phyloP scores from a whole-genome alignment of 768 basidiomycete species.

The Boletus coccyginus region DNA sequence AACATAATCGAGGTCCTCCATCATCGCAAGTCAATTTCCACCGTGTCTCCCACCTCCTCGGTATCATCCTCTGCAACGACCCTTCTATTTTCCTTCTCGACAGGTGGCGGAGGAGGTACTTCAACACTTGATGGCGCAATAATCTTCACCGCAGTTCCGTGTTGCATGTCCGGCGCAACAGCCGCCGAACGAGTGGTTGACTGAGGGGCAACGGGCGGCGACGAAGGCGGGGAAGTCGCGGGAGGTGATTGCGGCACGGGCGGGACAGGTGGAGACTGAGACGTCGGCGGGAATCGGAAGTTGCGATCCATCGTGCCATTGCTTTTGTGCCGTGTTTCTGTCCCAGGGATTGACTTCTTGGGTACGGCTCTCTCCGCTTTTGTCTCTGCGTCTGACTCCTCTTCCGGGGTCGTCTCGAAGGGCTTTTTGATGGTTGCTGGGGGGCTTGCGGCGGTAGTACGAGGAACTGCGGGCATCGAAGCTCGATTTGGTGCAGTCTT shows the following conservation, averaged over 20 bases:
- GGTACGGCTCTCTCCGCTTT: constrained; percentile 32
- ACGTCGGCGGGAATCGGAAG: constrained; percentile 61
- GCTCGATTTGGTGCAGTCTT: constrained; percentile 50
- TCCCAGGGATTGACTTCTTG: constrained; percentile 6
- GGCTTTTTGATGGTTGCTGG: constrained; percentile 34
- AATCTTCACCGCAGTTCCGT: constrained; percentile 27
- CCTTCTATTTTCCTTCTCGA: constrained; percentile 63
- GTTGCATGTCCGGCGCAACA: constrained; percentile 6
- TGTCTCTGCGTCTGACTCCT: constrained; percentile 35
- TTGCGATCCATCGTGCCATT: constrained; percentile 76
- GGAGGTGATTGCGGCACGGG: constrained; percentile 9
- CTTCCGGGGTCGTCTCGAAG: constrained; percentile 55
- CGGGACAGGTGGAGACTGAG: constrained; percentile 13
- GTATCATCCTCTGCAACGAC: constrained; percentile 49
- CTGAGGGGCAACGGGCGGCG: constrained; percentile 22
- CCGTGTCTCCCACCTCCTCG: constrained; percentile 77
- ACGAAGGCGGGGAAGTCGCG: constrained; percentile 32
- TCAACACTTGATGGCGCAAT: constrained; percentile 66
- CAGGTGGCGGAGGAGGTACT: constrained; percentile 76
- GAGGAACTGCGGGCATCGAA: constrained; percentile 63
- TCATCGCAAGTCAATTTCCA: constrained; percentile 60
- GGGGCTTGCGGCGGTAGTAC: constrained; percentile 40
- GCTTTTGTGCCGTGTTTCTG: constrained; percentile 39
- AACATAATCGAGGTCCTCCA: constrained; percentile 3
- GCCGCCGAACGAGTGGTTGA: constrained; percentile 9